Base-by-base conservation (phyloP, 768 basidiomycete species). In the Lentinula edodes region DNA sequence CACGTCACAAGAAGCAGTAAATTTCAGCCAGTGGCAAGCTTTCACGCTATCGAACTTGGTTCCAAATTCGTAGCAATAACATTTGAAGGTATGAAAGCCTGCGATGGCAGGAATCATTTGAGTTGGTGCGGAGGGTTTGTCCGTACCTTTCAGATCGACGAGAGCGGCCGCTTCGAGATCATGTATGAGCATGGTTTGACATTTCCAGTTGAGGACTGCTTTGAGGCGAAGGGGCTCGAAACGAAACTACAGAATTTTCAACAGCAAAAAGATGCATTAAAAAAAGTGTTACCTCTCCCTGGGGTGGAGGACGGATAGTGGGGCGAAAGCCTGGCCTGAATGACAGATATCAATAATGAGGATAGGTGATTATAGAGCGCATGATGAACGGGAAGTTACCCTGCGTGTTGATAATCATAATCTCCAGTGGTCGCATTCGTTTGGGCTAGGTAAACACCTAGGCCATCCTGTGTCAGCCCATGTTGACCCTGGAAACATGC, bases 31-130 rank as follows among this genome's bases (percentile, higher is more conserved):
- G 18, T 63, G 34, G 20, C 63, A 63, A 6, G 63, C 59, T 13
- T 41, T 51, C 35, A 45, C 23, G 1, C 59, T 35, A 18, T 51
- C 35, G 6, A 63, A 57, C 20, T 51, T 48, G 2, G 56, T 58
- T 16, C 63, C 63, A 12, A 63, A 58, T 58, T 61, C 63, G 23
- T 61, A 35, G 54, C 57, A 48, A 23, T 63, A 57, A 18, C 63
- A 20, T 36, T 56, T 36, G 55, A 63, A 63, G 15, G 56, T 46
- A 52, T 61, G 61, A 23, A 63, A 63, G 15, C 60, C 6, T 41
- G 63, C 63, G 10, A 55, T 35, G 52, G 39, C 60, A 4, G 35
- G 42, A 10, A 20, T 18, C 12, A 63, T 56, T 7, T 52, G 43
- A 42, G 59, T 63, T 7, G 45, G 9, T 6, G 12, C 35, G 5